Conservation (phyloP, 2,329 filamentous ascomycete species). For the Periconia digitata region DNA sequence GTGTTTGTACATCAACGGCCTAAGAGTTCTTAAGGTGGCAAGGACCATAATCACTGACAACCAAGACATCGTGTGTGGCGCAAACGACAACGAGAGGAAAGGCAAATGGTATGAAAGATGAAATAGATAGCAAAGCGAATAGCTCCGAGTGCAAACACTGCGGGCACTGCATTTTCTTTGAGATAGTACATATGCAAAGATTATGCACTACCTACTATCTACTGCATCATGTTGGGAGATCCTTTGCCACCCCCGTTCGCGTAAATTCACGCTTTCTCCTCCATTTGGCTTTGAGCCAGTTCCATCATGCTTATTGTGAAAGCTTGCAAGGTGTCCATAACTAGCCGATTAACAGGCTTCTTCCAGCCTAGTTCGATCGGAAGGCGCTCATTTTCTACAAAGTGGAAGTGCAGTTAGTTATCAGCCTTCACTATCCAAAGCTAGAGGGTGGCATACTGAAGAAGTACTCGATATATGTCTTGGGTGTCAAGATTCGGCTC, state of each 20-base stretch:
- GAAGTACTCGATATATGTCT: constrained; percentile 42
- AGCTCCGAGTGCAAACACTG: too few relatives aligned
- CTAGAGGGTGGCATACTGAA: constrained; percentile 43
- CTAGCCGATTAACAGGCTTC: constrained; percentile 6
- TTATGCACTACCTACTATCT: too few relatives aligned
- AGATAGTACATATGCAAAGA: too few relatives aligned
- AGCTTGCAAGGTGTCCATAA: neutral
- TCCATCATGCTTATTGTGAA: constrained; percentile 1
- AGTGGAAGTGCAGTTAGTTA: constrained; percentile 31
- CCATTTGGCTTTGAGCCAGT: neutral
- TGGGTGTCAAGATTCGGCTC: constrained; percentile 1
- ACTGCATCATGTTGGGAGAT: too few relatives aligned
- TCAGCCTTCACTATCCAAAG: neutral
- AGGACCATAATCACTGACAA: too few relatives aligned
- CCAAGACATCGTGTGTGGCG: too few relatives aligned
- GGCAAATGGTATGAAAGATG: too few relatives aligned
- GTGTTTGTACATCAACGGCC: too few relatives aligned
- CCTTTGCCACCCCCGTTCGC: neutral
- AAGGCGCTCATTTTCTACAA: constrained; percentile 51
- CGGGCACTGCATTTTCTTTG: too few relatives aligned
- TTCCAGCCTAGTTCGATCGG: constrained; percentile 48
- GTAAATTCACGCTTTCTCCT: neutral
- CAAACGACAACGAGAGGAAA: too few relatives aligned
- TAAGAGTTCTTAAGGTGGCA: too few relatives aligned
- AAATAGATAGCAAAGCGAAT: too few relatives aligned